Conservation (phyloP, 2,329 filamentous ascomycete species). For the Fusarium proliferatum region DNA sequence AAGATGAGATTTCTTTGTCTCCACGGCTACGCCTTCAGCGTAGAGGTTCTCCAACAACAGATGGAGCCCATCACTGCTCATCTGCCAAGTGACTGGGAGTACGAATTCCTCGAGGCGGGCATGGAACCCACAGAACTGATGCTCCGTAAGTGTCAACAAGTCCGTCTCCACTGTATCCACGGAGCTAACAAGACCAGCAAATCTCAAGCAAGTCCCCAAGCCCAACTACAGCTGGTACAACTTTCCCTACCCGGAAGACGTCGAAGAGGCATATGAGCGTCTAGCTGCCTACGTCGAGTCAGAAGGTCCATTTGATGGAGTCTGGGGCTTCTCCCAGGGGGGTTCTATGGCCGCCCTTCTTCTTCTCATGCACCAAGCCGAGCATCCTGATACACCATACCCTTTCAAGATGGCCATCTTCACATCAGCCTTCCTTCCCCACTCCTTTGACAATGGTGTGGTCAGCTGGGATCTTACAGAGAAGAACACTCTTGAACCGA, state of each 20-base stretch:
- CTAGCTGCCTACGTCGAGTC: not conserved
- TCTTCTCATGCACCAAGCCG: not conserved
- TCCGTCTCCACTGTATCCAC: rapidly evolving
- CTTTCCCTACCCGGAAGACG: not conserved
- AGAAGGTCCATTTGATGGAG: not conserved
- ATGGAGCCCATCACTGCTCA: not conserved
- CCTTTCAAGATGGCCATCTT: not conserved
- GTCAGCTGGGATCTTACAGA: not conserved
- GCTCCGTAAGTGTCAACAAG: not conserved
- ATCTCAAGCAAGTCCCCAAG: not conserved
- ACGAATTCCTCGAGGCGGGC: not conserved
- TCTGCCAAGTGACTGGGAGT: not conserved
- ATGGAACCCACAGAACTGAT: not conserved
- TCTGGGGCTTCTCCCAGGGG: not conserved
- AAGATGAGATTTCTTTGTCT: not conserved
- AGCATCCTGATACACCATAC: not conserved
- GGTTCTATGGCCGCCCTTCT: not conserved
- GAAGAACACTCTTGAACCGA: not conserved
- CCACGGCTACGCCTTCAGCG: not conserved
- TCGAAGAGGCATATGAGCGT: not conserved
- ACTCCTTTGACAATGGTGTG: not conserved
- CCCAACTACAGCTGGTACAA: not conserved
- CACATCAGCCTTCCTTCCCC: not conserved
- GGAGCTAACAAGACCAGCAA: not conserved
- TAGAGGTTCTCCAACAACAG: not conserved